Percentiles rank a stretch among this genome's conserved stretches.
Conservation (phyloP, 768 basidiomycete genomes). For the Tricholoma hemisulphureum region DNA sequence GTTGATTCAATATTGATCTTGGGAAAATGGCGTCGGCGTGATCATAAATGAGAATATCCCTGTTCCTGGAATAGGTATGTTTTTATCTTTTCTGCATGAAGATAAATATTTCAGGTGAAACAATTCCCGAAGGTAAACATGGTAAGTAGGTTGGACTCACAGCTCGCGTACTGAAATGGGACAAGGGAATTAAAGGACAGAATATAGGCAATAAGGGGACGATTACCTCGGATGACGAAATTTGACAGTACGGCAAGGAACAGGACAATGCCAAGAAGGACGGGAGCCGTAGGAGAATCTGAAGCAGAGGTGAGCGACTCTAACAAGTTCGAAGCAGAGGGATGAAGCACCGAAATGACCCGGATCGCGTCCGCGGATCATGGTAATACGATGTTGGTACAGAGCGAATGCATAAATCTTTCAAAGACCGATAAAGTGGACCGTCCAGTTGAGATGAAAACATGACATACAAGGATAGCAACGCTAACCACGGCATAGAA, state of each 20-base stretch:
- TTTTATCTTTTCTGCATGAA: constrained; percentile 19
- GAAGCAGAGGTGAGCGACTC: constrained; percentile 1
- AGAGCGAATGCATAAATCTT: constrained; percentile 84
- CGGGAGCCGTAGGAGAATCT: constrained; percentile 84
- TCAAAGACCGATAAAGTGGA: background rate
- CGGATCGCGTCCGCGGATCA: constrained; percentile 87
- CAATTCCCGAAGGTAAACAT: background rate
- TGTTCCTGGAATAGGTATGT: constrained; percentile 30
- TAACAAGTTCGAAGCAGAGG: background rate
- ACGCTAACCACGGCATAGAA: constrained; percentile 79
- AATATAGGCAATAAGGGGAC: background rate
- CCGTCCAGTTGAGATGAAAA: background rate
- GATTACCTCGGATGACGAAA: constrained; percentile 81
- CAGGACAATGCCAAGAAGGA: constrained; percentile 76
- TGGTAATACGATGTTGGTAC: constrained; percentile 85
- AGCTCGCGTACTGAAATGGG: constrained; percentile 52
- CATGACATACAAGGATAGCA: constrained; percentile 52
- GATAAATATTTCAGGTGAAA: background rate
- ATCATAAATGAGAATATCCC: constrained; percentile 17
- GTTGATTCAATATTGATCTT: constrained; percentile 2
- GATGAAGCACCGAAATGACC: constrained; percentile 75
- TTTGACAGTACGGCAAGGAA: constrained; percentile 89
- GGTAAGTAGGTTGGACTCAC: constrained; percentile 34
- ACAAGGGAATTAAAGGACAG: constrained; percentile 7
- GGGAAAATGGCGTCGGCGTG: background rate